Evolutionary conservation across 2,329 filamentous ascomycete genomes (phyloP), one percentile per base, ranked within the genome.

Genomic region (Aspergillus aculeatus): DNA sequence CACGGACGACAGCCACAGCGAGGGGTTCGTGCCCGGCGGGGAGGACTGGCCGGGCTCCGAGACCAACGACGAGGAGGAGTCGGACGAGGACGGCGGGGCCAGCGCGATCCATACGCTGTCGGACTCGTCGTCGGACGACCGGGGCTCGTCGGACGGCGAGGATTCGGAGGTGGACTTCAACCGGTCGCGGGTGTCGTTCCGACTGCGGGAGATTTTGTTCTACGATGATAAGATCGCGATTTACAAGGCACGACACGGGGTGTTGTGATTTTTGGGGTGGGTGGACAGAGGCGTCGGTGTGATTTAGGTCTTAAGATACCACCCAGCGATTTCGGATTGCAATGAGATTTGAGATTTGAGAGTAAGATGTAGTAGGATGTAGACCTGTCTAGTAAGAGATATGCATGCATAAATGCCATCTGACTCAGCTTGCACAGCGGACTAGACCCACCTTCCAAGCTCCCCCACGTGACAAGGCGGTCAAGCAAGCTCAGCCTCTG

Each of bases 211-310:
- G 78, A 94, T 95, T 64, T 75, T 93, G 63, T 94, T 92, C 74
- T 93, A 92, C 69, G 91, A 94, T 72, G 90, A 94, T 72, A 91
- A 91, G 75, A 86, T 92, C 56, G 86, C 89, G 29, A 88, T 94
- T 59, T 94, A 94, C 77, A 90, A 89, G 73, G 89, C 89, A 32
- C 83, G 90, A 61, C 87, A 91, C 75, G 86, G 84, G 53, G 69
- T 73, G 63, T 68, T 80, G 50, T 79, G 68, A 44, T 19, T 44
- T 16, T 5, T 19, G 38, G 32, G 32, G 26, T 7, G 26, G 5
- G 1, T 4, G 23, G 23, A 23, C 3, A 23, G 23, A 29, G 26
- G 26, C 26, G 32, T 35, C 32, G 59, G 47, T 50, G n/a, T 47
- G 51, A n/a, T 41, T 59, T 32, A 10, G 26, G n/a, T 54, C 16